Percentiles rank a stretch among this genome's conserved stretches.
These are phyloP conservation scores for Citrus unshiu DNA, from an alignment of 345 rosid species.

Conservation along the genomic window DNA sequence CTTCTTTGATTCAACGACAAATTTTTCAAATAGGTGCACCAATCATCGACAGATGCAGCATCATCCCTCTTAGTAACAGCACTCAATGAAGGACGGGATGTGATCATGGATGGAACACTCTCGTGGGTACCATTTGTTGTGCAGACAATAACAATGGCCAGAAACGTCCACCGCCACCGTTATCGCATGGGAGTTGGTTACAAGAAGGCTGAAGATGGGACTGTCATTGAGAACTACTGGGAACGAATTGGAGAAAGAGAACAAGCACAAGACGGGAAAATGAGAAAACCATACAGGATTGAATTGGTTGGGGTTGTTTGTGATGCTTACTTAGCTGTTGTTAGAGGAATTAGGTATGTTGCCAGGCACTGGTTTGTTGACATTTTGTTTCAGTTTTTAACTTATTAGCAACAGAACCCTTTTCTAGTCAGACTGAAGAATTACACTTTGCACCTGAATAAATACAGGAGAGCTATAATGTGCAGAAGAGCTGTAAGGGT, in stretches of 20 bases:
- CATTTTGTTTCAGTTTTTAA: background rate
- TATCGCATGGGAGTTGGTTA: slow-evolving; percentile 93
- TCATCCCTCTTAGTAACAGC: slow-evolving; percentile 91
- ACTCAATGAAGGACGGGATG: slow-evolving; percentile 87
- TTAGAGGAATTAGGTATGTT: slow-evolving; percentile 83
- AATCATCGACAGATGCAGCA: slow-evolving; percentile 94
- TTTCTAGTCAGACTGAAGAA: slow-evolving; percentile 1
- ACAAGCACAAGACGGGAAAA: slow-evolving; percentile 40
- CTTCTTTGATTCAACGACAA: background rate
- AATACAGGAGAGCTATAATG: slow-evolving; percentile 84
- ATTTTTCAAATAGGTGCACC: slow-evolving; percentile 66
- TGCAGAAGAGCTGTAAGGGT: slow-evolving; percentile 90
- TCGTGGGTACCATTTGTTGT: slow-evolving; percentile 91
- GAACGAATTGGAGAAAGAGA: slow-evolving; percentile 60
- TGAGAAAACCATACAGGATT: slow-evolving; percentile 84
- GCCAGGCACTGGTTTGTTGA: background rate
- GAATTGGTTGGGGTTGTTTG: slow-evolving; percentile 93
- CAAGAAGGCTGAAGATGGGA: slow-evolving; percentile 54
- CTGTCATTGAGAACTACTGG: slow-evolving; percentile 80
- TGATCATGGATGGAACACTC: slow-evolving; percentile 92
- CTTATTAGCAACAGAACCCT: background rate
- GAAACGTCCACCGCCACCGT: slow-evolving; percentile 74
- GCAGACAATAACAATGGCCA: slow-evolving; percentile 86
- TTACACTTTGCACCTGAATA: background rate
- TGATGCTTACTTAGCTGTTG: slow-evolving; percentile 88